Evolutionary conservation across 2,329 filamentous ascomycete genomes (phyloP), one percentile per base, ranked within the genome.

Genomic region (Lachnellula occidentalis): DNA sequence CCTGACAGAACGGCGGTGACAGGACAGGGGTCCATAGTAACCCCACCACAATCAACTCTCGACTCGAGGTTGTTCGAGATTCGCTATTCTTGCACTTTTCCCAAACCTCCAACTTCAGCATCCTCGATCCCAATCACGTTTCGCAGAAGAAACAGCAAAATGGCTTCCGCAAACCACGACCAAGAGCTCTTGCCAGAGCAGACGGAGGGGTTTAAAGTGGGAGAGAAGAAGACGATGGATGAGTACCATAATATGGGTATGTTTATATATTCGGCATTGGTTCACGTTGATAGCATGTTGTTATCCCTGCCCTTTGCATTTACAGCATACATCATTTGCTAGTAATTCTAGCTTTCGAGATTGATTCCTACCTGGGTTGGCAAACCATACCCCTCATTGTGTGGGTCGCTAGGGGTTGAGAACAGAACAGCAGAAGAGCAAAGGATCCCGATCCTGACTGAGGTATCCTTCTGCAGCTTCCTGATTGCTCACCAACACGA

Each of bases 171-270:
- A 46, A 54, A 82, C 69, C 78, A 86, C 62, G 81, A 89, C 12
- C 90, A 96, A 59, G 92, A 97, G 69, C 83, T 92, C 64, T 79
- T 88, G 73, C 87, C 90, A 61, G 88, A 94, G 77, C 82, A 87
- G 76, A 96, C 92, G 63, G 86, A 92, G 76, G 92, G 92, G 71
- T 97, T 96, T 86, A 96, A 95, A 84, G 88, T 96, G 70, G 92
- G 90, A 64, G 90, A 96, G 83, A 96, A 96, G 86, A 96, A 97
- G 83, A 95, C 90, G 66, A 81, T 99, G 69, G 89, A 92, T 61
- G 89, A 96, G 74, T 96, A 96, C 76, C 82, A 92, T 70, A 80
- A 96, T 73, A 87, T 99, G 76, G 94, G 91, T 95, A 78, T 69
- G 88, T 65, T 54, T 15, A 27, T 12, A 11, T 24, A 45, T 45